Evolutionary conservation across 2,329 filamentous ascomycete genomes (phyloP), one percentile per base, ranked within the genome.

Genomic region (Akanthomyces lecanii): DNA sequence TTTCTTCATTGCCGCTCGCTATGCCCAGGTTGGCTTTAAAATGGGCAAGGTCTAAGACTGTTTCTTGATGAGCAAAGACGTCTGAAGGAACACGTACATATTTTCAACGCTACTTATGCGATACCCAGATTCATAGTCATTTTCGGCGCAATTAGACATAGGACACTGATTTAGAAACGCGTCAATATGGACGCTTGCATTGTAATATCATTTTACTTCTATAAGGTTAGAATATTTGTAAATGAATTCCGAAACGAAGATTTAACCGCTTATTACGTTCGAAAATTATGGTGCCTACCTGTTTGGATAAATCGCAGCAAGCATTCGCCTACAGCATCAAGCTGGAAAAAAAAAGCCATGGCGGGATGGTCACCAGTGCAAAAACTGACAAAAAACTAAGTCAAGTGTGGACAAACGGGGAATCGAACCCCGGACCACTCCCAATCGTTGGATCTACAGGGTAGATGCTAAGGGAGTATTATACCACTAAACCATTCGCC

Each of bases 11-110:
- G 52, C 61, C 10, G 75, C 76, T 11, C 70, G 77, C 36, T 71
- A 71, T 30, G 67, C 71, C 28, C 76, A 76, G 52, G 75, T 69
- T 10, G 77, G 77, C 4, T 70, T 75, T 18, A 52, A 52, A n/a
- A 21, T 18, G 7, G 30, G 5, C 4, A 60, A 60, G 11, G 23
- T 52, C 12, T 60, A 44, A 52, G 33, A 2, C 33, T 10, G 7
- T 36, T 11, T 36, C 2, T 36, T 30, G 47, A 33, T 11, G 23
- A 30, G 28, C 16, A 8, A 44, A 6, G 18, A 47, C 21, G 8
- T 48, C 28, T 14, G 8, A 25, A 5, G 14, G 11, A 21, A 18
- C 10, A 28, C 11, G 40, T 55, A 14, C 11, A 38, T 40, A 21
- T 55, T 54, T 52, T 44, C 48, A 52, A 44, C 47, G 33, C 47